Base-by-base conservation (phyloP, 1,284 basidiomycete genomes). In the Malassezia obtusa region DNA sequence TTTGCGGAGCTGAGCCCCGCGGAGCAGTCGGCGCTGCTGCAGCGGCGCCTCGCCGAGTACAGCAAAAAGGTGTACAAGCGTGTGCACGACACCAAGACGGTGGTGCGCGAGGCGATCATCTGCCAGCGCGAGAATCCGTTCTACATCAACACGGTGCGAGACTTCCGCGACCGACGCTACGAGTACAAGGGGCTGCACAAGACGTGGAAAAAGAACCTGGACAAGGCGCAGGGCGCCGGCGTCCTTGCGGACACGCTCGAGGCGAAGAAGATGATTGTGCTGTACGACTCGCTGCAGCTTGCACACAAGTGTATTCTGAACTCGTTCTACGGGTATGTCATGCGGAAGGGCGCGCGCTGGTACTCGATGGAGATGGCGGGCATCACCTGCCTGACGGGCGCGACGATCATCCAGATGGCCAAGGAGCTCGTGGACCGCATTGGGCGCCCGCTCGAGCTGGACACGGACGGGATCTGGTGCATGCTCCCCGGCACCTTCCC, bases 321-420 rank as follows among this genome's bases (percentile, higher is more conserved):
- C 79, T 96, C 92, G 3, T 98, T 98, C 80, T 98, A 98, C 75
- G 94, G 94, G 44, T 99, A 98, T 70, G 94, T 99, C 75, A 99
- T 98, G 94, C 84, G 92, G 33, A 99, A 99, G 75, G 94, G 94
- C 53, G 94, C 94, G 15, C 81, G 94, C 21, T 99, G 94, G 94
- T 92, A 98, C 76, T 96, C 91, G 33, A 98, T 99, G 94, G 94
- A 99, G 78, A 99, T 99, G 94, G 94, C 94, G 0, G 94, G 94
- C 19, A 96, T 99, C 66, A 99, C 94, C 9, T 99, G 94, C 77
- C 78, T 98, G 44, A 98, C 94, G 0, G 94, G 94, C n/a, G 91
- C 94, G 6, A 89, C 83, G 4, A 98, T 99, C 77, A 99, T 99
- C 65, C 94, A 99, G 75, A 92, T 98, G 89, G 94, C 94, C n/a